Conservation (phyloP, 139 green algal genomes). For the Coelastrella sp. region DNA sequence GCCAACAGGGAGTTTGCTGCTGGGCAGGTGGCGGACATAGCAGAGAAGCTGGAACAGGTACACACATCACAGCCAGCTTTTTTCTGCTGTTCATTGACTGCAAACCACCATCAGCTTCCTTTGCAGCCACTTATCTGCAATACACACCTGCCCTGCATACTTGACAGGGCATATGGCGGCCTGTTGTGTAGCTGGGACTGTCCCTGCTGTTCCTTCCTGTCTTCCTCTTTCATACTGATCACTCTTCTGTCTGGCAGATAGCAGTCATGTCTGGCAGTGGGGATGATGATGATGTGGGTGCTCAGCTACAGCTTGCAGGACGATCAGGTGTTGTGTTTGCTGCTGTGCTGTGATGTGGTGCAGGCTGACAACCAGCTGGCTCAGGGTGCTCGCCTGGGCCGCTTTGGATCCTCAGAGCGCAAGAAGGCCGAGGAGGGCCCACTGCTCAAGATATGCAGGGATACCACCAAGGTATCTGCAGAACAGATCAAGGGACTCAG, state of each 20-base stretch:
- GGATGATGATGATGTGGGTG: no score
- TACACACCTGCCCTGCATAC: no score
- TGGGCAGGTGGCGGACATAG: conserved; percentile 90
- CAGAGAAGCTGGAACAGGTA: conserved; percentile 93
- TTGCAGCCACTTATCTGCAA: no score
- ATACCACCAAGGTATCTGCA: conserved; percentile 78
- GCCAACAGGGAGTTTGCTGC: conserved; percentile 80
- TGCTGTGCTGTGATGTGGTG: not conserved
- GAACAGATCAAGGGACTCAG: conserved; percentile 78
- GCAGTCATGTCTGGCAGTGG: no score
- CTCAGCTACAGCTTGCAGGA: not conserved
- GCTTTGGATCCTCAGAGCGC: conserved; percentile 41
- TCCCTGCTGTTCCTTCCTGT: no score
- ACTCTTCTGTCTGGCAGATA: no score
- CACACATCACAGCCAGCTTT: not conserved
- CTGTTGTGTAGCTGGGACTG: no score
- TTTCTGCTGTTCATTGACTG: not conserved
- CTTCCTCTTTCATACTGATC: no score
- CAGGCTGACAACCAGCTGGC: conserved; percentile 39
- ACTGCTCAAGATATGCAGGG: conserved; percentile 66
- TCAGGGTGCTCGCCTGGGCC: conserved; percentile 34
- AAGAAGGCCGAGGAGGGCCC: conserved; percentile 57
- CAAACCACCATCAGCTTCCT: no score
- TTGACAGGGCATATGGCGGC: no score
- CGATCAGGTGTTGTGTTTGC: not conserved